phyloP scores from a whole-genome alignment of 2,329 filamentous ascomycete genomes.

The Graphilbum sp. region DNA sequence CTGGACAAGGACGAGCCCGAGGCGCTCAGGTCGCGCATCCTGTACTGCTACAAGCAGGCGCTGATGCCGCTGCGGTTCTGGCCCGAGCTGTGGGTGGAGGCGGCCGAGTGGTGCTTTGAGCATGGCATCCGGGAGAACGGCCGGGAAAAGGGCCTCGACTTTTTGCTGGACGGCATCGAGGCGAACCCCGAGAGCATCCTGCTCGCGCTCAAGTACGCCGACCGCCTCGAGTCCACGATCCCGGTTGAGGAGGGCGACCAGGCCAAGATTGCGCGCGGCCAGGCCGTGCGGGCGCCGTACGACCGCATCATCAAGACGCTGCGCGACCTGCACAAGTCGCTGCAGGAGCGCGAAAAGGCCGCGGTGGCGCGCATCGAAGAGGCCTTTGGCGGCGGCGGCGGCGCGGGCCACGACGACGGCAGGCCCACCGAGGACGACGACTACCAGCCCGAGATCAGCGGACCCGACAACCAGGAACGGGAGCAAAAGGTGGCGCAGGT shows the following conservation, averaged over 20 bases:
- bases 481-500: conserved; percentile 46
- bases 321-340: conserved; percentile 69
- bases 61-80: conserved; percentile 88
- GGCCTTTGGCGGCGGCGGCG: conserved; percentile 12
- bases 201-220: conserved; percentile 75
- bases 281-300: conserved; percentile 67
- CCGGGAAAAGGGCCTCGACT: conserved; percentile 48
- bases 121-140: conserved; percentile 51
- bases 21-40: conserved; percentile 58
- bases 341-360: conserved; percentile 44
- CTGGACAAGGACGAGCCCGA: conserved; percentile 66
- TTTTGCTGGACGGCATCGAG: conserved; percentile 65
- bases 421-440: conserved; percentile 15
- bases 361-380: conserved; percentile 42
- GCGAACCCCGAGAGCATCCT: conserved; percentile 91
- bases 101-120: conserved; percentile 79
- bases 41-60: conserved; percentile 88
- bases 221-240: conserved; percentile 67
- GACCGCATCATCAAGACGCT: conserved; percentile 69
- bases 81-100: conserved; percentile 92
- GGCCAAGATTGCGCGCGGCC: conserved; percentile 56
- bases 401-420: conserved; percentile 11
- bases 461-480: conserved; percentile 28
- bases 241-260: conserved; percentile 63
- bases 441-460: conserved; percentile 17